Evolutionary conservation across 495 filamentous ascomycete species (phyloP).

Genomic region (Xylaria venustula): DNA sequence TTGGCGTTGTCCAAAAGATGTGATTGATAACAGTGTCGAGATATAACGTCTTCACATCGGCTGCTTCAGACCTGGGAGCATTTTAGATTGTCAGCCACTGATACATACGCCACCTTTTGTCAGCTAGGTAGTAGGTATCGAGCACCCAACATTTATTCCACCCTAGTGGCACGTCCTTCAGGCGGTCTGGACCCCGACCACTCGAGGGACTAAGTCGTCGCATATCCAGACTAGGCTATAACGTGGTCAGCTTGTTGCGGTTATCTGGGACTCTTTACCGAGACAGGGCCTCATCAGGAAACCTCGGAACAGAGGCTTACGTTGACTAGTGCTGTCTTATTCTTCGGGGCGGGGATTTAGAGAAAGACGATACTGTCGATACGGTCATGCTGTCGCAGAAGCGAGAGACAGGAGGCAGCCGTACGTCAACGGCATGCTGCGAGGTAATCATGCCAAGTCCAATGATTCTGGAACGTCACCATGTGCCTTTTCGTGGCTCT

Average conservation of each 20-base stretch:
- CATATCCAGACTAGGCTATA: neutral
- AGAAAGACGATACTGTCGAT: neutral
- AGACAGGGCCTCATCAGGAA: neutral
- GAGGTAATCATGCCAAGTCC: neutral
- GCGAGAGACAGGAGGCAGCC: neutral
- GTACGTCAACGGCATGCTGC: neutral
- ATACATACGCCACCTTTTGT: too few species aligned
- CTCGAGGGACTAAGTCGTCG: neutral
- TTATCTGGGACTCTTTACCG: neutral
- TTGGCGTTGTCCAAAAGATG: too few species aligned
- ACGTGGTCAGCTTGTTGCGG: neutral
- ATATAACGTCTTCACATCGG: too few species aligned
- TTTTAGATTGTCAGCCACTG: too few species aligned
- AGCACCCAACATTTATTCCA: too few species aligned
- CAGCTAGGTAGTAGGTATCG: too few species aligned
- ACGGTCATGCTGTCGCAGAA: neutral
- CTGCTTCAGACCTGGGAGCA: too few species aligned
- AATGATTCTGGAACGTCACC: neutral
- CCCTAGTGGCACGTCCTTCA: too few species aligned
- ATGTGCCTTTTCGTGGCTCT: neutral
- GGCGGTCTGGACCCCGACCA: neutral
- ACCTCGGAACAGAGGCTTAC: neutral
- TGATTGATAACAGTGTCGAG: too few species aligned
- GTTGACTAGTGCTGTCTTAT: neutral
- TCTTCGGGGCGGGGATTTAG: neutral